A percentile compares a stretch with the other conserved stretches of the same genome.
Evolutionary conservation across 1,139 yeast species (phyloP).

Genomic region (Saccharomyces hybrid): DNA sequence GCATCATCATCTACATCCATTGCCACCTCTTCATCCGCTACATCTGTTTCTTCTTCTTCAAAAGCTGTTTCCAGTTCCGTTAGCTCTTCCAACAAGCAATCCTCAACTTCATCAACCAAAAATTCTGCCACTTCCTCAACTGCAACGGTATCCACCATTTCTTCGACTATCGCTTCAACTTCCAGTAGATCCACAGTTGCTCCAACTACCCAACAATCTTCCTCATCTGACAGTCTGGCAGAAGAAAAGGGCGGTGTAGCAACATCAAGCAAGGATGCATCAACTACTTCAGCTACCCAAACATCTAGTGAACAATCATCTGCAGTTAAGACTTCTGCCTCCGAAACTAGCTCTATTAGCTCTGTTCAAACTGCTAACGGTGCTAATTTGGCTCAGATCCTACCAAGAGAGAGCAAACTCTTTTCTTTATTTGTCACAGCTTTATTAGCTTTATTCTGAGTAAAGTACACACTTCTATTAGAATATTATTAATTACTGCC

Average conservation of each 20-base stretch:
- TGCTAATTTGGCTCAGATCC: not conserved
- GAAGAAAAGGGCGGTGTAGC: slow-evolving; percentile 1
- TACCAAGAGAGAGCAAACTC: not conserved
- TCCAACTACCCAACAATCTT: not conserved
- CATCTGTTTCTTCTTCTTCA: not conserved
- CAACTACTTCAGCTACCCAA: not conserved
- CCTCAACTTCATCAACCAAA: not conserved
- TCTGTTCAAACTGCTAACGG: not conserved
- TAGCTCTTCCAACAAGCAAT: not conserved
- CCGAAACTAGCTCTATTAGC: not conserved
- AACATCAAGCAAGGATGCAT: not conserved
- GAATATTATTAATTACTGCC: too few species aligned
- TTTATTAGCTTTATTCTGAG: not conserved
- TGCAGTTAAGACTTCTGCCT: not conserved
- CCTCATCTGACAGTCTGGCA: slow-evolving; percentile 3
- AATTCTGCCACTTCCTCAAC: slow-evolving; percentile 1
- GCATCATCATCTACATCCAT: not conserved
- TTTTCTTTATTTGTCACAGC: not conserved
- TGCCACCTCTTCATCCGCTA: not conserved
- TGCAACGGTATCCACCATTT: slow-evolving; percentile 5
- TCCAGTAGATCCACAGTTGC: slow-evolving; percentile 9
- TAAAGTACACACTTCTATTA: not conserved
- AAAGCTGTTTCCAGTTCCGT: not conserved
- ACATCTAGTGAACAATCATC: not conserved
- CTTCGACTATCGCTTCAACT: slow-evolving; percentile 8